A percentile compares a stretch with the other conserved stretches of the same genome.
Conservation (phyloP, 208 protist species). For the Trypanosoma melophagium region DNA sequence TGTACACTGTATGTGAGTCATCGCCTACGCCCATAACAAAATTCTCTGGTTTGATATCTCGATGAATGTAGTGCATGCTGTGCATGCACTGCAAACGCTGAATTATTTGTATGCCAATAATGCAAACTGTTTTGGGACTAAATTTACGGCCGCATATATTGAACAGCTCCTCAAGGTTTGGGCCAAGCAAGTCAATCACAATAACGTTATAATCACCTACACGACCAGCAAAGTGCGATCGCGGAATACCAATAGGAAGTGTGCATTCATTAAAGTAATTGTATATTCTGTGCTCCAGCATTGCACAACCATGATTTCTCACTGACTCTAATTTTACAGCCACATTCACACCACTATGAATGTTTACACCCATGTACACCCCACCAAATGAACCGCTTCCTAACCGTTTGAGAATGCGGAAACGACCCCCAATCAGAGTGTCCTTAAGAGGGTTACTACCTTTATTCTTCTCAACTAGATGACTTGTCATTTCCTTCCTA, state of each 20-base stretch:
- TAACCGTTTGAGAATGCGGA: constrained; percentile 92
- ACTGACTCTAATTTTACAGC: constrained; percentile 87
- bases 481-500: not conserved
- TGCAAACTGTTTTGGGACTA: constrained; percentile 93
- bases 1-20: constrained; percentile 65
- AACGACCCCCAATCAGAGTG: constrained; percentile 90
- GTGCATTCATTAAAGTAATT: constrained; percentile 60
- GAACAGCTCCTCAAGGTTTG: constrained; percentile 98
- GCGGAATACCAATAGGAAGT: constrained; percentile 92
- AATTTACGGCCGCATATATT: constrained; percentile 90
- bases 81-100: constrained; percentile 94
- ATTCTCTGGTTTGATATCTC: constrained; percentile 91
- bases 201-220: constrained; percentile 98
- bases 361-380: constrained; percentile 90
- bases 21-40: constrained; percentile 77
- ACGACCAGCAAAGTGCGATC: constrained; percentile 93
- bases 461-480: not conserved
- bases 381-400: constrained; percentile 98
- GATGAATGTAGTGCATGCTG: constrained; percentile 74
- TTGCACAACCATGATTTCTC: constrained; percentile 48
- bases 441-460: constrained; percentile 23
- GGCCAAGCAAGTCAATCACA: constrained; percentile 99
- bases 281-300: constrained; percentile 81
- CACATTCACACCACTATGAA: constrained; percentile 55
- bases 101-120: constrained; percentile 95